phyloP scores from a whole-genome alignment of 495 filamentous ascomycete species.

The Parathielavia appendiculata region DNA sequence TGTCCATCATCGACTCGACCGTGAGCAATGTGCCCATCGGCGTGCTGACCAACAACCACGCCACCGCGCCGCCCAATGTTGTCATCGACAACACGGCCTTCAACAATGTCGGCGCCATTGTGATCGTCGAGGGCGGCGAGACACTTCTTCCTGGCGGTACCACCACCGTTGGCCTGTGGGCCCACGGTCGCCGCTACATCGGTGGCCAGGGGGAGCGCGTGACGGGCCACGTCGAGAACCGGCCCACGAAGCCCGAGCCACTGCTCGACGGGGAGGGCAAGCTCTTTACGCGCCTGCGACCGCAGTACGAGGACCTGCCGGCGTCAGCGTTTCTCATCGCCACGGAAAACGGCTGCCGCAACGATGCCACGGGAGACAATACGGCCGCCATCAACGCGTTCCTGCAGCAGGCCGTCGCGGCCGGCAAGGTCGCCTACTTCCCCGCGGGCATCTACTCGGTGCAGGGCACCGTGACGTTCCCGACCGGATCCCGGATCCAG shows the following conservation, averaged over 20 bases:
- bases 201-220: conserved; percentile 30
- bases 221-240: conserved; percentile 37
- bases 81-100: conserved; percentile 45
- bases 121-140: background rate
- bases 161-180: conserved; percentile 44
- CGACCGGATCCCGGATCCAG: conserved; percentile 41
- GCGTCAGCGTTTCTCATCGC: conserved; percentile 44
- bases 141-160: background rate
- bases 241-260: conserved; percentile 42
- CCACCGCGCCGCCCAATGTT: conserved; percentile 29
- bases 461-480: conserved; percentile 29
- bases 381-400: conserved; percentile 45
- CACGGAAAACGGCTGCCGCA: conserved; percentile 23
- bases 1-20: conserved; percentile 65
- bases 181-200: conserved; percentile 58
- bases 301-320: conserved; percentile 51
- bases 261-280: conserved; percentile 42
- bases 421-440: conserved; percentile 27
- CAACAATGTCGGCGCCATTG: background rate
- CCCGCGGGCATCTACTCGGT: conserved; percentile 32
- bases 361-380: conserved; percentile 32
- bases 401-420: conserved; percentile 5
- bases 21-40: conserved; percentile 58
- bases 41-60: conserved; percentile 54
- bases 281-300: conserved; percentile 54